Base-by-base conservation (phyloP, 2,329 filamentous ascomycete species). In the Aspergillus aculeatinus region DNA sequence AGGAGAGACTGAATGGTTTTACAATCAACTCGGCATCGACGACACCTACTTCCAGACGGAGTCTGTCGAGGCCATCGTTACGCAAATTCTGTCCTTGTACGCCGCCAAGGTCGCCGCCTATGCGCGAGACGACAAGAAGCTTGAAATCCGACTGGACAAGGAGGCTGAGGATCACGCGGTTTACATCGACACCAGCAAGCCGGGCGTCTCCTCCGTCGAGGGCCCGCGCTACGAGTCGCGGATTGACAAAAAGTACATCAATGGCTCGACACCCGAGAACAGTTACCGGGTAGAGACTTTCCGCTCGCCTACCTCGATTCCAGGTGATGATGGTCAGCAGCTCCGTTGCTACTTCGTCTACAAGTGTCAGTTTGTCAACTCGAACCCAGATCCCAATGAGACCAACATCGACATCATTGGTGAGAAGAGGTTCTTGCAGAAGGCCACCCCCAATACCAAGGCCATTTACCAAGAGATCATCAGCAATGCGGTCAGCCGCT, bases 291-390 rank as follows among this genome's bases (percentile, higher is more conserved):
- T 99, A 35, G 95, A 99, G 83, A 97, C 94, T 23, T 99, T 99
- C 86, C 89, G 95, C 63, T 97, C 95, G 2, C 89, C 90, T 3
- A 93, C 90, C 63, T 87, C 89, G 33, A 82, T 98, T 48, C 91
- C 91, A 9, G 80, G 87, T 49, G 84, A 86, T 62, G 88, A 89
- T 59, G 89, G 92, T 71, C 88, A 94, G 60, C 91, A 94, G 57
- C 83, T 99, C 58, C 90, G 95, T 63, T 99, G 95, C 82, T 99
- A 99, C 82, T 99, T 99, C 74, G 92, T 99, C 68, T 99, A 99
- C 82, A 91, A 96, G 78, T 96, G 94, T 77, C 87, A 90, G 72
- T 99, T 98, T 77, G 87, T 87, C 67, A 87, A 94, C 70, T 82
- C 89, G 9, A 87, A 87, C 64, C 91, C 93, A 0, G 76, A 76